Percentiles rank a stretch among this genome's conserved stretches.
phyloP scores from a whole-genome alignment of 352 stramenopile species.

The Phytophthora sojae region DNA sequence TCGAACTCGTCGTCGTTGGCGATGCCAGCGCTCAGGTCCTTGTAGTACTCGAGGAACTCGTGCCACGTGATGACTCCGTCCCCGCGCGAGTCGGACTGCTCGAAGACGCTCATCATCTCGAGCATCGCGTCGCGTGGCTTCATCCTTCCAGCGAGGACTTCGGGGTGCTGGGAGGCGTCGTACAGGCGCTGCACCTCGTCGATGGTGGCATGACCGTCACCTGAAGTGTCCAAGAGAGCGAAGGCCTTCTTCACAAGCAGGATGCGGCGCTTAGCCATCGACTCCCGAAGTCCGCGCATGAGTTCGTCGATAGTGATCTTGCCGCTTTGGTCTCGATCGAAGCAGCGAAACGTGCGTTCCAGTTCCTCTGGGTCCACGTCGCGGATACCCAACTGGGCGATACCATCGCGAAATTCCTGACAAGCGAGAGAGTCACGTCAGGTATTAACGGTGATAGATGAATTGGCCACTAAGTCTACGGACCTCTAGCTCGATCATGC shows the following conservation, averaged over 20 bases:
- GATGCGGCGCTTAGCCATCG: constrained; percentile 82
- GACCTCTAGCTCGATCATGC: constrained; percentile 71
- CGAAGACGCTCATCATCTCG: constrained; percentile 86
- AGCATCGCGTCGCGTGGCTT: constrained; percentile 71
- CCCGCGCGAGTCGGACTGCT: constrained; percentile 38
- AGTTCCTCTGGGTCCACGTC: constrained; percentile 51
- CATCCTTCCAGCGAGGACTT: constrained; percentile 75
- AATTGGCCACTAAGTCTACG: neutral
- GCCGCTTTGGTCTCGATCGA: constrained; percentile 86
- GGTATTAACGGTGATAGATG: neutral
- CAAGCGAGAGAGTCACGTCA: constrained; percentile 1
- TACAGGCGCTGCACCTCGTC: constrained; percentile 81
- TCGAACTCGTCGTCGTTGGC: constrained; percentile 87
- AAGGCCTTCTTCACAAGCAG: constrained; percentile 91
- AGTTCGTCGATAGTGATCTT: constrained; percentile 91
- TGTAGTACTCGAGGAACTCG: constrained; percentile 93
- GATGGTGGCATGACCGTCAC: constrained; percentile 66
- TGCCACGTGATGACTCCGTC: constrained; percentile 79
- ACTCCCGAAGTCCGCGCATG: constrained; percentile 82
- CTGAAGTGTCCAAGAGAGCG: constrained; percentile 64
- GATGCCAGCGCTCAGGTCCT: constrained; percentile 86
- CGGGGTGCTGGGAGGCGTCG: constrained; percentile 81
- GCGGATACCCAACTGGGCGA: constrained; percentile 55
- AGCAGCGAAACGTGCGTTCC: constrained; percentile 68
- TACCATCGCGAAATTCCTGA: constrained; percentile 67